Base-by-base conservation (phyloP, 768 basidiomycete species). In the Amanita pallidorosea region DNA sequence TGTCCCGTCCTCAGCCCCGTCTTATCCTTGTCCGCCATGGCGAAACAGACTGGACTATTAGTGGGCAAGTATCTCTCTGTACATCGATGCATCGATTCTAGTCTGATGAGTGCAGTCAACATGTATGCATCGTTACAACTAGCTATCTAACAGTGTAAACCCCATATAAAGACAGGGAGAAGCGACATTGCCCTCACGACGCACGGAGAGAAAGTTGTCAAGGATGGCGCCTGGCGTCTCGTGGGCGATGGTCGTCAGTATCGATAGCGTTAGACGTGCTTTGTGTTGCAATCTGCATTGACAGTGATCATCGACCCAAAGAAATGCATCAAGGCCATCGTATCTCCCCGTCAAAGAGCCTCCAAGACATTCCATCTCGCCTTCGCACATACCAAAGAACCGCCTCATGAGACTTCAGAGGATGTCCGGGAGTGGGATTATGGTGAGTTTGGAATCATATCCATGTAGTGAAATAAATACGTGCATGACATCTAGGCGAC, bases 41-140 rank as follows among this genome's bases (percentile, higher is more conserved):
- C 29, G 87, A 96, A 70, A 97, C 94, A 1, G 93, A 94, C 63
- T 97, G 93, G 92, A 89, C 88, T 15, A 60, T 85, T 40, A 92
- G 86, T 58, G 92, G 91, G 80, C 83, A 51, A 63, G 78, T 65
- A 23, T 20, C 13, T 8, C 23, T 29, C 35, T 13, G 23, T 46
- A 13, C 33, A 33, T 31, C 18, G 33, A 7, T 40, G 42, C 20
- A 23, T 27, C 43, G 13, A 18, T 40, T 27, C 20, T 8, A 20
- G 18, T 7, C 17, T 38, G n/a, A 35, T 9, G 3, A 17, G 15
- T 35, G 47, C 31, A 58, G 52, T 49, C 49, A 47, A 54, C 34
- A 54, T 53, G 36, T 37, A 18, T 20, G 20, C 50, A 42, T 12
- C 11, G 11, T 18, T 37, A 25, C 18, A 20, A 36, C 15, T 36